Base-by-base conservation (phyloP, 2,329 filamentous ascomycete genomes). In the Tricladium varicosporioides region DNA sequence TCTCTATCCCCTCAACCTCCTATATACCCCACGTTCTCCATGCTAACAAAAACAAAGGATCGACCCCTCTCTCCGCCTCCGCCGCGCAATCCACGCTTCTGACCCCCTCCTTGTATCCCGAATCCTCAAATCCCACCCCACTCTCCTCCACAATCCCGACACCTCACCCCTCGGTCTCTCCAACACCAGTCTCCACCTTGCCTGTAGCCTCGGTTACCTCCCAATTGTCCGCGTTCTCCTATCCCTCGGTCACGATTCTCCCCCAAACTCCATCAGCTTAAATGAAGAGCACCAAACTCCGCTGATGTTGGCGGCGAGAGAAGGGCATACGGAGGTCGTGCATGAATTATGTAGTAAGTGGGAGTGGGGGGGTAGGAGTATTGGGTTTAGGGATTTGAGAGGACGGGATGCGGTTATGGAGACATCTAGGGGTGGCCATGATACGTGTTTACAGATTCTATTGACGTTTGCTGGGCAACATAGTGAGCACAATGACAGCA, bases 111-210 rank as follows among this genome's bases (percentile, higher is more conserved):
- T 96, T 62, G 87, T 92, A 65, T 76, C 81, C 64, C 88, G 91
- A 70, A 92, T 96, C 70, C 79, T 95, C 63, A 82, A 80, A 62
- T 86, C 86, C 58, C 85, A 93, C 68, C 88, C 88, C 0, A 70
- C 75, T 15, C 82, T 88, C 61, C 78, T 96, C 27, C 86, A 87
- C 68, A 96, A 96, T 69, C 90, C 91, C 2, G 90, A 96, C 72
- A 82, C 83, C 65, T 82, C 84, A 3, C 63, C 67, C 16, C 68
- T 73, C 8, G 83, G 82, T 50, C 85, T 90, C 63, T 89, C 88
- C 71, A 94, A 95, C 75, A 93, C 91, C 2, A 91, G 85, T 62
- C 80, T 96, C 42, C 91, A 96, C 72, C 80, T 96, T 2, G 89
- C 91, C 45, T 88, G 89, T 10, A 83, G 83, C 7, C 78, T 91